These are phyloP conservation scores for Cyanodermella asteris DNA, from an alignment of 2,329 filamentous ascomycete species.

Conservation along the genomic window DNA sequence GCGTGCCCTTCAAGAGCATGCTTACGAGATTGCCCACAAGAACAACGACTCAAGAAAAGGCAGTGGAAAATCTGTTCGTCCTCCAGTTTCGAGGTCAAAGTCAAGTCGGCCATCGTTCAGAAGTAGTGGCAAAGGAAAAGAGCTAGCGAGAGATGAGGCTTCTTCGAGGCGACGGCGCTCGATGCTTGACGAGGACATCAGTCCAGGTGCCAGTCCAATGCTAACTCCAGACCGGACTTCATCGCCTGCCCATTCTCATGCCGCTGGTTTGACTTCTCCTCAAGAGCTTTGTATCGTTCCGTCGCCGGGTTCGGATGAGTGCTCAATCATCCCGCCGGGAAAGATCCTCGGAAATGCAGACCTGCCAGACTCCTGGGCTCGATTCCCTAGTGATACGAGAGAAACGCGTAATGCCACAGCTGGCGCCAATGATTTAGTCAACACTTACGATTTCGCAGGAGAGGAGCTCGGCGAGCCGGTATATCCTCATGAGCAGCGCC, in stretches of 20 bases:
- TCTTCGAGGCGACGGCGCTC: neutral
- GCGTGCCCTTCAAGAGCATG: conserved; percentile 6
- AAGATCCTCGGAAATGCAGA: too few species aligned
- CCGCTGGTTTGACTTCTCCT: too few species aligned
- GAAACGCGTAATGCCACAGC: conserved; percentile 1
- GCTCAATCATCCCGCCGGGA: too few species aligned
- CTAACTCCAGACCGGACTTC: neutral
- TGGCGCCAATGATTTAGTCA: conserved; percentile 1
- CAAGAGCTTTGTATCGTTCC: too few species aligned
- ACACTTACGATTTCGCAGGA: conserved; percentile 2
- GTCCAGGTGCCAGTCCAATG: neutral
- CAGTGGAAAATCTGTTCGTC: too few species aligned
- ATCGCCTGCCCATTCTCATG: too few species aligned
- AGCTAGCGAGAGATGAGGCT: neutral
- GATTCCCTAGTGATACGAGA: conserved; percentile 2
- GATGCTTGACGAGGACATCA: neutral
- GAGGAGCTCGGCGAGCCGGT: neutral
- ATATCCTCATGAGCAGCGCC: conserved; percentile 1
- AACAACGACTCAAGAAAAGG: too few species aligned
- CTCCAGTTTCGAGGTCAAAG: neutral
- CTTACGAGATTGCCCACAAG: conserved; percentile 2
- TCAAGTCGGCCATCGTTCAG: conserved; percentile 1
- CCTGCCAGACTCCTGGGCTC: conserved; percentile 2
- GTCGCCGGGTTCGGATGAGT: too few species aligned
- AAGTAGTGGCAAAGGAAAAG: conserved; percentile 1